Conservation (phyloP, 352 stramenopile species). For the Globisporangium apiculatum region DNA sequence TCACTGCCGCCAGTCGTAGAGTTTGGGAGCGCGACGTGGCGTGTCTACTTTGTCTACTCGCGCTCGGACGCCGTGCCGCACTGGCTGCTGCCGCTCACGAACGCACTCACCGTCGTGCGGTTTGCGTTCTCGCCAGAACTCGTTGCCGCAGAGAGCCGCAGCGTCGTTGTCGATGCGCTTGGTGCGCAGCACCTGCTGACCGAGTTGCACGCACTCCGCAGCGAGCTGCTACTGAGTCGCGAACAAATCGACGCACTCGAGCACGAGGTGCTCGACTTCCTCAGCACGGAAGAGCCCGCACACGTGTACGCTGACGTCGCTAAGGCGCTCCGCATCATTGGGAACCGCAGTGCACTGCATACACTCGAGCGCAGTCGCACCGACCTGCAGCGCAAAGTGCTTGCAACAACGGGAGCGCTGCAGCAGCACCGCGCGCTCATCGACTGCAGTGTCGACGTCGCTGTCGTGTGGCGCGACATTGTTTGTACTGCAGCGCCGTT, state of each 20-base stretch:
- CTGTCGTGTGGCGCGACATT: conserved; percentile 28
- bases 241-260: conserved; percentile 54
- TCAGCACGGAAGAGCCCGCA: conserved; percentile 28
- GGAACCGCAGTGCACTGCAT: conserved; percentile 39
- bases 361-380: conserved; percentile 36
- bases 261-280: conserved; percentile 56
- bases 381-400: conserved; percentile 31
- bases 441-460: conserved; percentile 25
- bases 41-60: conserved; percentile 45
- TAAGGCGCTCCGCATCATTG: conserved; percentile 53
- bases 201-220: conserved; percentile 34
- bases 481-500: conserved; percentile 2
- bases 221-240: conserved; percentile 40
- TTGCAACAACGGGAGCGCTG: conserved; percentile 18
- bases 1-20: conserved; percentile 12
- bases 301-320: conserved; percentile 37
- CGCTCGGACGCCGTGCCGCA: conserved; percentile 15
- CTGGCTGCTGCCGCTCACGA: conserved; percentile 38
- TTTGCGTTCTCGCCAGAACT: conserved; percentile 36
- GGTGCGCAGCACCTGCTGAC: conserved; percentile 31
- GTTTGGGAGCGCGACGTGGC: conserved; percentile 35
- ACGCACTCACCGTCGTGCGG: conserved; percentile 31
- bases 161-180: conserved; percentile 26
- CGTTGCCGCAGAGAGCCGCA: conserved; percentile 21
- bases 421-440: conserved; percentile 20